A percentile compares a stretch with the other conserved stretches of the same genome.
Evolutionary conservation across 345 rosid species (phyloP).

Genomic region (Salix koriyanagi): DNA sequence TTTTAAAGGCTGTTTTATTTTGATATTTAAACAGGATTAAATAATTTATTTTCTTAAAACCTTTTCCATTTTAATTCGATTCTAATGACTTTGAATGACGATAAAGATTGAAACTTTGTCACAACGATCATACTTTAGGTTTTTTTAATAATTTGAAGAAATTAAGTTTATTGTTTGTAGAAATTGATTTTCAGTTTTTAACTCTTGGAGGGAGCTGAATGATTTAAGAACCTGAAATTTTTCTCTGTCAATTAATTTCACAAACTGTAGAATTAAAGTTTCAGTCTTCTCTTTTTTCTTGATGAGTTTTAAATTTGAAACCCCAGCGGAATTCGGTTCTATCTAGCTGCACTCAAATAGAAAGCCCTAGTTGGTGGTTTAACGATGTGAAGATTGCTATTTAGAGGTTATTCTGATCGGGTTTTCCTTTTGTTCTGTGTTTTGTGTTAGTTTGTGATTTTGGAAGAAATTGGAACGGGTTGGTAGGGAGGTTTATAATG

Average conservation of each 20-base stretch:
- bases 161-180: background rate
- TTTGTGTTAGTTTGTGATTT: conserved; percentile 25
- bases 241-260: background rate
- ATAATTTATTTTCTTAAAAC: background rate
- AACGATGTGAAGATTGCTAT: background rate
- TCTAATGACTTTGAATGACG: background rate
- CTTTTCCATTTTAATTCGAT: background rate
- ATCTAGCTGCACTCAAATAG: background rate
- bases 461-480: conserved; percentile 12
- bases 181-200: background rate
- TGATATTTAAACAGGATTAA: conserved; percentile 4
- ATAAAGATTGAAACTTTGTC: conserved; percentile 2
- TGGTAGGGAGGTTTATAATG: conserved; percentile 40
- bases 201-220: background rate
- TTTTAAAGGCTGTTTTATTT: conserved; percentile 4
- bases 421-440: background rate
- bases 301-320: background rate
- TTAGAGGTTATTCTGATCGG: background rate
- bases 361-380: background rate
- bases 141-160: conserved; percentile 7
- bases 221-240: background rate
- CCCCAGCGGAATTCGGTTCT: background rate
- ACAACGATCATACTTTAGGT: conserved; percentile 14
- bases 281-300: background rate
- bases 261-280: background rate